Conservation (phyloP, 202 grass and related monocot species). For the Musa balbisiana region DNA sequence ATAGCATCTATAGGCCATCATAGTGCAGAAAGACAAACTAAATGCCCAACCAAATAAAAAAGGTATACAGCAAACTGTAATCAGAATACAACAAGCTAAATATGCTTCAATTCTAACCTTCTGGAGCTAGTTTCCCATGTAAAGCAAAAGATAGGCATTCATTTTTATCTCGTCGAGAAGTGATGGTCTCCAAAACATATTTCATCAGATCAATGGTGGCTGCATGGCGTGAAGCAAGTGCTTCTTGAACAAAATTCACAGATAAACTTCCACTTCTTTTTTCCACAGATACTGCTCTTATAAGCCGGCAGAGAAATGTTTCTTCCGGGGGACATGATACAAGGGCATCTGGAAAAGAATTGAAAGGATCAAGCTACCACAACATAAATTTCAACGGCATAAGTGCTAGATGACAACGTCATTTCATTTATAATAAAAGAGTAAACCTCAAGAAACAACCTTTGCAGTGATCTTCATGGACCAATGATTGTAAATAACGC, state of each 20-base stretch:
- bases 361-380: constrained; percentile 6
- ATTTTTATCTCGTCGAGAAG: constrained; percentile 53
- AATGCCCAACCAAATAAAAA: constrained; percentile 19
- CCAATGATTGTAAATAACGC: constrained; percentile 49
- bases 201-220: constrained; percentile 72
- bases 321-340: constrained; percentile 62
- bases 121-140: constrained; percentile 51
- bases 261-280: constrained; percentile 27
- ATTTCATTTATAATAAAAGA: constrained; percentile 6
- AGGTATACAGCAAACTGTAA: neutral
- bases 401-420: neutral
- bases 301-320: constrained; percentile 74
- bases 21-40: constrained; percentile 23
- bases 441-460: constrained; percentile 26
- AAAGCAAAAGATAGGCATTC: constrained; percentile 52
- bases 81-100: neutral
- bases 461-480: constrained; percentile 57
- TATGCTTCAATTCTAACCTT: constrained; percentile 43
- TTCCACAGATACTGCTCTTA: constrained; percentile 39
- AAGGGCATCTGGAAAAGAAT: constrained; percentile 50
- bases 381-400: neutral
- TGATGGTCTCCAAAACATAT: constrained; percentile 58
- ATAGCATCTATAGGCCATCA: constrained; percentile 60
- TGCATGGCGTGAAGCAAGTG: constrained; percentile 52
- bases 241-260: constrained; percentile 54